Base-by-base conservation (phyloP, 768 basidiomycete genomes). In the Russula sp. region DNA sequence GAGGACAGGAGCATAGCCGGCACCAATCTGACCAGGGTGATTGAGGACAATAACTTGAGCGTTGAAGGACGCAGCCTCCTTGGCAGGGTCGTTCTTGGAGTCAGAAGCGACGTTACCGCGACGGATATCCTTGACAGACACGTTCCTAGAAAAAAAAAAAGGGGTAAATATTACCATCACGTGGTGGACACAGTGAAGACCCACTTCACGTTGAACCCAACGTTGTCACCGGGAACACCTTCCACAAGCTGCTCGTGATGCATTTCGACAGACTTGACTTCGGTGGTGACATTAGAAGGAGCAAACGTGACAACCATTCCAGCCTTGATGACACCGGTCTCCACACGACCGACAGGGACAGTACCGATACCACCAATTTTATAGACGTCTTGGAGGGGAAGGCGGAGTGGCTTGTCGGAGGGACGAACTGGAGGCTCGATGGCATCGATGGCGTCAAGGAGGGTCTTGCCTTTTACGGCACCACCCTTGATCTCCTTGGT, bases 211-310 rank as follows among this genome's bases (percentile, higher is more conserved):
- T 97, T 97, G 86, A 97, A 98, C 69, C 93, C 93, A 74, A 99
- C 96, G 78, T 99, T 99, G 85, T 99, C 97, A 83, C 97, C 97
- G 64, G 97, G 97, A 66, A 80, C 68, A 80, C 96, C 97, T 78
- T 91, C 82, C 75, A 81, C 86, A 76, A 99, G 94, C 78, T 95
- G 93, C 76, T 95, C 93, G 86, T 95, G 94, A 75, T 96, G 94
- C 96, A 98, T 98, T 81, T 98, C 95, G 76, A 97, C 94, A 71
- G 97, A 98, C 88, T 98, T 98, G 84, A 99, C 97, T 93, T 99
- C 97, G 80, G 97, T 99, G 78, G 94, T 98, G 73, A 99, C 96
- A 80, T 93, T 94, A 66, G 93, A 76, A 65, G 96, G 96, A 68
- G 96, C 96, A 75, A 98, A 99, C 74, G 80, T 86, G 76, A 97